Evolutionary conservation across 371 early-diverging fungal species (phyloP), one percentile per base, ranked within the genome.

Genomic region (Scutellospora calospora): DNA sequence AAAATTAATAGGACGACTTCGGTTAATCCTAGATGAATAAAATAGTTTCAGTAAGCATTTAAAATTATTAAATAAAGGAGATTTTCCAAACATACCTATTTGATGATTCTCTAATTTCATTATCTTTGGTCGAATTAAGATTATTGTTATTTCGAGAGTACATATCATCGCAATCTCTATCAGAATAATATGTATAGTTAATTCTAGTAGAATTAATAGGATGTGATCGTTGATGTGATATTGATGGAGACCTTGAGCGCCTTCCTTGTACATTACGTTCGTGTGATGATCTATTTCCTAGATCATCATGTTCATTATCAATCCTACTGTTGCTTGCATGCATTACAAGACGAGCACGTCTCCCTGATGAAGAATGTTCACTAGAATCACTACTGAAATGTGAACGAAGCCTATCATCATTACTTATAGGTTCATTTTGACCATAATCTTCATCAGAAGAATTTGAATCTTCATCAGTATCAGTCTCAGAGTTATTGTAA

Each of bases 161-260:
- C 25, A n/a, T 9, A 57, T 57, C n/a, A 8, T 57, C n/a, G 6
- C 59, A 22, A 22, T 57, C 59, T 57, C 59, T 57, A 22, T n/a
- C 25, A 59, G 20, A 25, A 57, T 59, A 59, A 59, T 59, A 59
- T 3, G n/a, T 59, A 59, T 59, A 59, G 22, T 59, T 59, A 59
- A 22, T 12, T 8, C 22, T 59, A 49, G 49, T 49, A 49, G 49
- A 49, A 49, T 49, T 49, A 49, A 49, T 49, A 65, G 66, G 66
- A n/a, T 27, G 29, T 11, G 66, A 35, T 5, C 66, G 66, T 38
- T 45, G 25, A 49, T 18, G 69, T 25, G 69, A 25, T 65, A 38
- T 65, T 1, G 69, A 69, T 27, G 59, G 59, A 59, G 59, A 59
- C 25, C 69, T 35, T 69, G 69, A 35, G 14, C 69, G 35, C 49